Evolutionary conservation across 2,329 filamentous ascomycete genomes (phyloP).

Genomic region (Apiospora koreana): DNA sequence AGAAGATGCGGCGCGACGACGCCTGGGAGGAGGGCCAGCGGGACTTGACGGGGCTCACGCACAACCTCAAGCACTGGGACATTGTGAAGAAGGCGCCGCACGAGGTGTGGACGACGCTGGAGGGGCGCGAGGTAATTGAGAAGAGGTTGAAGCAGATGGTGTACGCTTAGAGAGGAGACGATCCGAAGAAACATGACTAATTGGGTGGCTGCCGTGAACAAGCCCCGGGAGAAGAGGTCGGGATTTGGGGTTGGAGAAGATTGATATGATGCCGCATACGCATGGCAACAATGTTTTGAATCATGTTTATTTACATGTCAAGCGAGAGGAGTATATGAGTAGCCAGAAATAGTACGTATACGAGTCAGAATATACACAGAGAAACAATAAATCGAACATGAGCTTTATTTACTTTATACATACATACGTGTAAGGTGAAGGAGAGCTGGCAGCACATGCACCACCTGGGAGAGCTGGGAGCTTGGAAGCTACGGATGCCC

Average conservation of each 20-base stretch:
- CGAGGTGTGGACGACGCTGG: constrained; percentile 76
- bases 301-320: not conserved
- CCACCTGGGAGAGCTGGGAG: not conserved
- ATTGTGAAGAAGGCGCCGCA: constrained; percentile 83
- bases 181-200: too few species aligned
- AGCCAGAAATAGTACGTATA: not conserved
- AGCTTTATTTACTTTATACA: too few species aligned
- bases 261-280: not conserved
- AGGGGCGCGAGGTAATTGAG: constrained; percentile 76
- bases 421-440: too few species aligned
- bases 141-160: constrained; percentile 74
- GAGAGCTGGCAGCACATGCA: too few species aligned
- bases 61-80: constrained; percentile 81
- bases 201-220: too few species aligned
- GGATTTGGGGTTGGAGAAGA: not conserved
- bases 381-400: not conserved
- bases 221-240: not conserved
- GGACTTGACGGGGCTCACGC: constrained; percentile 78
- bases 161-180: constrained; percentile 17
- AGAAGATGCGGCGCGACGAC: constrained; percentile 63
- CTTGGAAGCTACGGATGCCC: not conserved
- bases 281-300: not conserved
- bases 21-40: constrained; percentile 85
- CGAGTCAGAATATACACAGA: too few species aligned
- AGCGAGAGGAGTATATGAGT: not conserved